These are phyloP conservation scores for carrot (Daucus carota) DNA, from an alignment of 129 eudicot species.

Conservation along the genomic window DNA sequence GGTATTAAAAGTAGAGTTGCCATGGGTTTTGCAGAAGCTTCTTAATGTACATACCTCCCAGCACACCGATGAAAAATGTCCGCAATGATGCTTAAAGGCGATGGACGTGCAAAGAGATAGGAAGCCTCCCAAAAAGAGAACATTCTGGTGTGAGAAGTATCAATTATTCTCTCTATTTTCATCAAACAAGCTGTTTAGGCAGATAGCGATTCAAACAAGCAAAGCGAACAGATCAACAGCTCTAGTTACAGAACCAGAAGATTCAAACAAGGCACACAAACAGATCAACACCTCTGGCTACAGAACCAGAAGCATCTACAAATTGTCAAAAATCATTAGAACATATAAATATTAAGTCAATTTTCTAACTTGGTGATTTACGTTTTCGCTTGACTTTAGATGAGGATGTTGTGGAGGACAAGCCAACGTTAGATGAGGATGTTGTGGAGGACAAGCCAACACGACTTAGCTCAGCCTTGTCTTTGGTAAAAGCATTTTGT, in stretches of 20 bases:
- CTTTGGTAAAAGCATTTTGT: constrained; percentile 56
- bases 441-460: constrained; percentile 18
- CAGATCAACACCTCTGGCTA: no score
- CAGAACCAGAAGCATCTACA: no score
- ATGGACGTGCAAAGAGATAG: constrained; percentile 79
- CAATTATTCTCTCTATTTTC: background rate
- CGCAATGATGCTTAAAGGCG: background rate
- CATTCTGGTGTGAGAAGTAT: constrained; percentile 70
- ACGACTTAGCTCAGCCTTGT: constrained; percentile 34
- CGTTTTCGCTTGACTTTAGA: constrained; percentile 21
- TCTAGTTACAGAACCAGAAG: no score
- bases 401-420: constrained; percentile 23
- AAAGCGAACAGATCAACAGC: no score
- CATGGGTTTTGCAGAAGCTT: no score
- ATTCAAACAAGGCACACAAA: no score
- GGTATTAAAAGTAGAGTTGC: no score
- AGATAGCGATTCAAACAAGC: no score
- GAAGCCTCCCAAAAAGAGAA: constrained; percentile 68
- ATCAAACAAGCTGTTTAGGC: no score
- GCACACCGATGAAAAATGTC: no score
- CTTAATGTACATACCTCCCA: no score
- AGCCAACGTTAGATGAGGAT: constrained; percentile 17
- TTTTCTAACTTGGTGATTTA: constrained; percentile 18
- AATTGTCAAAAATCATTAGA: background rate
- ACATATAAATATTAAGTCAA: background rate